Conservation (phyloP, 257 asterid genomes). For the Solanum paucissectum region DNA sequence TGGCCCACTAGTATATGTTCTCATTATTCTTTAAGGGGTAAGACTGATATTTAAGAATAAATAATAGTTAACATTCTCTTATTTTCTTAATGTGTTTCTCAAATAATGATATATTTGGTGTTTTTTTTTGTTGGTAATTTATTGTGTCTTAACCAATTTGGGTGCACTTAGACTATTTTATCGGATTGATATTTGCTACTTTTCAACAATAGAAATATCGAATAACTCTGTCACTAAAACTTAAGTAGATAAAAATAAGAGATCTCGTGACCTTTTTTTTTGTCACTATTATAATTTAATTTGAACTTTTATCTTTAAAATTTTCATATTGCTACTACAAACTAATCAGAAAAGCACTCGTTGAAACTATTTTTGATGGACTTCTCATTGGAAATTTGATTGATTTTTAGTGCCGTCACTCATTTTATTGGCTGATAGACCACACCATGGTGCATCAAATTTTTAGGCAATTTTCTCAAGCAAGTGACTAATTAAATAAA, state of each 20-base stretch:
- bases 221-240: background rate
- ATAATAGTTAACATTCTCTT: background rate
- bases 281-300: no score
- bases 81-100: background rate
- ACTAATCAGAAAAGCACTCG: rapidly evolving
- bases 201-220: background rate
- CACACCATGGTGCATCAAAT: background rate
- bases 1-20: background rate
- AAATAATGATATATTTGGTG: background rate
- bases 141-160: background rate
- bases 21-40: background rate
- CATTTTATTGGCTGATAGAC: background rate
- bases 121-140: no score
- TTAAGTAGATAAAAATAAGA: background rate
- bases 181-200: rapidly evolving
- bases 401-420: rapidly evolving
- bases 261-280: background rate
- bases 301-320: background rate
- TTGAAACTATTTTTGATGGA: rapidly evolving
- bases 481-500: background rate
- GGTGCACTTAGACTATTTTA: background rate
- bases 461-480: background rate
- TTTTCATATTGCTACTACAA: background rate
- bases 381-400: background rate
- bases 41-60: background rate